These are phyloP conservation scores for Pholiota molesta DNA, from an alignment of 768 basidiomycete species.

Conservation along the genomic window DNA sequence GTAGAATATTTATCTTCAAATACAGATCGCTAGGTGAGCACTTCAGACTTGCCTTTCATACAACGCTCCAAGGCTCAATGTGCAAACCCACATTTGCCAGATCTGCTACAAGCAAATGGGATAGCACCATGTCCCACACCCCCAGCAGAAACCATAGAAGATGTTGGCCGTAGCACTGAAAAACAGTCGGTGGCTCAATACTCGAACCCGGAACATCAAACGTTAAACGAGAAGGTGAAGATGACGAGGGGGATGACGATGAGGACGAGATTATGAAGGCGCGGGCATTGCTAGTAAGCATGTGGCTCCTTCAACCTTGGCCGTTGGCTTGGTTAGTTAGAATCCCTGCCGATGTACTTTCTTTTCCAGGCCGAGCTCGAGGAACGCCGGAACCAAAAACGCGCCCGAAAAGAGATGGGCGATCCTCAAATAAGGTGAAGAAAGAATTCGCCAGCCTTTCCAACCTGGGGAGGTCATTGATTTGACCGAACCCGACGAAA, in stretches of 20 bases:
- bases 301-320: too few relatives aligned
- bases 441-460: neutral
- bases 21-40: constrained; percentile 26
- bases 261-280: neutral
- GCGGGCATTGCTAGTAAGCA: constrained; percentile 2
- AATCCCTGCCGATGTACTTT: too few relatives aligned
- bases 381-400: constrained; percentile 2
- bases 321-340: too few relatives aligned
- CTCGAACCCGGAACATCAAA: too few relatives aligned
- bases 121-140: constrained; percentile 12
- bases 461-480: neutral
- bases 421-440: too few relatives aligned
- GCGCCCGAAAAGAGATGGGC: neutral
- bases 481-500: neutral
- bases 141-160: neutral
- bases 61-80: neutral
- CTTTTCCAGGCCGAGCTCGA: constrained; percentile 7
- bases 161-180: neutral
- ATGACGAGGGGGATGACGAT: neutral
- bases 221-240: neutral
- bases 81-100: constrained; percentile 10
- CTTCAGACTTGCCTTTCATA: neutral
- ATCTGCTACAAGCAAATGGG: constrained; percentile 20
- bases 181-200: too few relatives aligned
- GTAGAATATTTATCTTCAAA: constrained; percentile 24